Evolutionary conservation across 768 basidiomycete genomes (phyloP), one percentile per base, ranked within the genome.

Genomic region (Leccinum boreale): DNA sequence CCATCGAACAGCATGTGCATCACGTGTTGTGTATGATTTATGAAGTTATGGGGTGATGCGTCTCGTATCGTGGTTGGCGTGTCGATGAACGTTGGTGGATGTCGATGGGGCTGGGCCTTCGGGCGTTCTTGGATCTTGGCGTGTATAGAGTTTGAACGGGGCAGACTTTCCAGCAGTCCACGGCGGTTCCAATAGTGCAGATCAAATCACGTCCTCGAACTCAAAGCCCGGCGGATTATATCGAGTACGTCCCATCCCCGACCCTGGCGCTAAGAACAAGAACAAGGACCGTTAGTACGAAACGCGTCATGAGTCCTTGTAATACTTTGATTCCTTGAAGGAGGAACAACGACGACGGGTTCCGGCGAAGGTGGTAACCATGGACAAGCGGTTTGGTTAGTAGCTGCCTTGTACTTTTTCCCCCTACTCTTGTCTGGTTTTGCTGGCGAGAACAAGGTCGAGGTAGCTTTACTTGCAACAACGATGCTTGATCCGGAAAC

Each of bases 1-100:
- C 56, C 58, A 10, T 67, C 59, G 17, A 69, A 59, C 9, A 31
- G 24, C 31, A 57, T 46, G 46, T 4, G 11, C 46, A 47, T 23
- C 0, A 9, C 4, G 15, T 47, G 11, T 24, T 15, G 14, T 24
- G n/a, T 17, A n/a, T 42, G 4, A 4, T 17, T 17, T 5, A 33
- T 31, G 31, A 0, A 0, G 31, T 23, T 46, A 15, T 45, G 44
- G 0, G 44, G 21, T 2, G 3, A 23, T 23, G 7, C 3, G 14
- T 47, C 6, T 47, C 14, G 3, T 47, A 7, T 24, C 23, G 42
- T 44, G 42, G 3, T 44, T 19, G 19, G n/a, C 42, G n/a, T 3
- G 19, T 44, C 42, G 19, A 44, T 9, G 19, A 44, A 39, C n/a
- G 39, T 39, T 39, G 17, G 9, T 39, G 39, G 1, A 31, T 12